Base-by-base conservation (phyloP, 192 early-diverging fungal species). In the Lobosporangium transversale region DNA sequence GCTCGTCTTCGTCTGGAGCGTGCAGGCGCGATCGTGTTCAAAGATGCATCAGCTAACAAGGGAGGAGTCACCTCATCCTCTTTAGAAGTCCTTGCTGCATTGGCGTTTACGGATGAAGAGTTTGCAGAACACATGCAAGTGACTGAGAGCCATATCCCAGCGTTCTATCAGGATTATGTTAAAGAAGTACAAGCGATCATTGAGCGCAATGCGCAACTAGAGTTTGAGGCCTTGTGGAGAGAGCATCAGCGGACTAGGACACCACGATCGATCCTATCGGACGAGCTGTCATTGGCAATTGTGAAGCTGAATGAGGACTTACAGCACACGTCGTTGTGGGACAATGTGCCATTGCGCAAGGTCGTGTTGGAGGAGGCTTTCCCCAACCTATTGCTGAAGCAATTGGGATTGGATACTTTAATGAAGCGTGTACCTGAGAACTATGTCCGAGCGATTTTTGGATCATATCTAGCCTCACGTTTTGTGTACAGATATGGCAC, bases 11-110 rank as follows among this genome's bases (percentile, higher is more conserved):
- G 93, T 14, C 86, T 99, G 26, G 97, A 99, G 66, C 94, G 95
- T 85, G 91, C 93, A 35, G 97, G 97, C 51, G 90, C 90, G 40
- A 85, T 97, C 45, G 88, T 98, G 59, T 98, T 96, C 88, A 99
- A 99, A 86, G 97, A 99, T 78, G 94, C 97, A 7, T 99, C 97
- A 7, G 96, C 97, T 65, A 99, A 99, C 86, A 99, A 99, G 86
- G 97, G 97, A 50, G 97, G 97, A 71, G 97, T 99, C 29, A 99
- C 97, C 0, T 99, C 96, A 30, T 97, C 95, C 8, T 98, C 96
- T 8, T 87, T 99, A 17, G 97, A 99, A 79, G 97, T 99, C 20
- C 83, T 99, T 62, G 97, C 97, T 56, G 97, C 97, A 6, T 87
- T 99, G 69, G 86, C 97, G 2, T 94, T 99, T 65, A 91, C 85